These are phyloP conservation scores for Rhododendron mucronatum DNA, from an alignment of 148 eudicot genomes.

Conservation along the genomic window DNA sequence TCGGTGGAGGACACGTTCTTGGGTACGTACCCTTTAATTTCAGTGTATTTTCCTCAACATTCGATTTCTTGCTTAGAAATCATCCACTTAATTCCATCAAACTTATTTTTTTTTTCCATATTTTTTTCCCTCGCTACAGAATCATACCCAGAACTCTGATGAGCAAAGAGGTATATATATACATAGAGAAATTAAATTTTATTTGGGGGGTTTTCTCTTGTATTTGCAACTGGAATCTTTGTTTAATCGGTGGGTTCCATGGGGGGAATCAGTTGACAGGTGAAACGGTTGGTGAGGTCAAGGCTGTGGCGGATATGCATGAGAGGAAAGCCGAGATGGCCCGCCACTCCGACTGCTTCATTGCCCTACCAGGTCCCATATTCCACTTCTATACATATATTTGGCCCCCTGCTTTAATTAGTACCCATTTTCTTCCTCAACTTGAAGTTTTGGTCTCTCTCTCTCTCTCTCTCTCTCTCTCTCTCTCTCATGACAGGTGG, in stretches of 20 bases:
- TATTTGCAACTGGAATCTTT: not conserved
- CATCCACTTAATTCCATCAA: not conserved
- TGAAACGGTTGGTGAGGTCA: constrained; percentile 58
- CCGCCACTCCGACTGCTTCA: constrained; percentile 67
- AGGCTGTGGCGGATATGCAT: constrained; percentile 57
- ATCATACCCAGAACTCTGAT: constrained; percentile 44
- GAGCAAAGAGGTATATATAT: constrained; percentile 42
- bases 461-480: not conserved
- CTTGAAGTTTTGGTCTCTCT: not conserved
- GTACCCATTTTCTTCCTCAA: not conserved
- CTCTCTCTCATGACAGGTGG: constrained; percentile 42
- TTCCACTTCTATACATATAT: not conserved
- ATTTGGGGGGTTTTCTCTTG: not conserved
- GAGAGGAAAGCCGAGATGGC: constrained; percentile 79
- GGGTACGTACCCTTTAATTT: constrained; percentile 32
- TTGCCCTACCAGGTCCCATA: constrained; percentile 66
- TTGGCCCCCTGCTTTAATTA: not conserved
- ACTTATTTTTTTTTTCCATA: not conserved
- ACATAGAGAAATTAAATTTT: not conserved
- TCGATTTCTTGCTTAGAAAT: not conserved
- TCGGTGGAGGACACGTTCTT: constrained; percentile 66
- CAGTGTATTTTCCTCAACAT: not conserved
- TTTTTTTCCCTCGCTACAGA: constrained; percentile 10
- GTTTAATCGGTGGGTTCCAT: too few species aligned
- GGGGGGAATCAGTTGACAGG: constrained; percentile 44